Percentiles rank a stretch among this genome's conserved stretches.
Evolutionary conservation across 2,329 filamentous ascomycete genomes (phyloP).

Genomic region (Phaeosphaeria sp.): DNA sequence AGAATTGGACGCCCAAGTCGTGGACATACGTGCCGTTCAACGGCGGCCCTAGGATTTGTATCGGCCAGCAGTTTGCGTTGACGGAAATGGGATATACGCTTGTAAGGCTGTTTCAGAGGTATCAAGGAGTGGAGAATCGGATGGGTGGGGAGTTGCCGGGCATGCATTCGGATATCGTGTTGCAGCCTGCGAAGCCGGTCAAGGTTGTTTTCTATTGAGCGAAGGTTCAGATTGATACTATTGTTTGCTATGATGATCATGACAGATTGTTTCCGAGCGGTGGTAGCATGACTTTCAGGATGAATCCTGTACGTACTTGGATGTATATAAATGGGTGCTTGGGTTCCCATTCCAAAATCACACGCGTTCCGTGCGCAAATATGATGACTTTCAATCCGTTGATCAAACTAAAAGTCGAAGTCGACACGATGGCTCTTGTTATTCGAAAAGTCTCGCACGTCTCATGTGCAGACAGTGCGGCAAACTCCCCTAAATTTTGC

Average conservation of each 20-base stretch:
- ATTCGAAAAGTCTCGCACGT: no score
- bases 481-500: no score
- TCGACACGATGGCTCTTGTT: no score
- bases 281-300: no score
- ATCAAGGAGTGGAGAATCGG: slow-evolving; percentile 49
- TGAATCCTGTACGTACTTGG: no score
- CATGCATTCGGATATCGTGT: slow-evolving; percentile 56
- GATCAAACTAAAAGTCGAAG: no score
- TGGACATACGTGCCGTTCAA: slow-evolving; percentile 60
- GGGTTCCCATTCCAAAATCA: no score
- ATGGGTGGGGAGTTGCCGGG: slow-evolving; percentile 46
- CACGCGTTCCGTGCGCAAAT: no score
- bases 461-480: no score
- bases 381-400: no score
- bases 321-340: no score
- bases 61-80: slow-evolving; percentile 59
- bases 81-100: slow-evolving; percentile 59
- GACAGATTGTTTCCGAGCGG: no score
- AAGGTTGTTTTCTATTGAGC: slow-evolving; percentile 44
- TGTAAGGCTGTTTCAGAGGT: slow-evolving; percentile 55
- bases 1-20: slow-evolving; percentile 55
- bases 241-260: neutral
- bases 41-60: slow-evolving; percentile 57
- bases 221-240: neutral
- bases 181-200: slow-evolving; percentile 53